Evolutionary conservation across 2,329 filamentous ascomycete genomes (phyloP).

Genomic region (Stagonosporopsis vannaccii): DNA sequence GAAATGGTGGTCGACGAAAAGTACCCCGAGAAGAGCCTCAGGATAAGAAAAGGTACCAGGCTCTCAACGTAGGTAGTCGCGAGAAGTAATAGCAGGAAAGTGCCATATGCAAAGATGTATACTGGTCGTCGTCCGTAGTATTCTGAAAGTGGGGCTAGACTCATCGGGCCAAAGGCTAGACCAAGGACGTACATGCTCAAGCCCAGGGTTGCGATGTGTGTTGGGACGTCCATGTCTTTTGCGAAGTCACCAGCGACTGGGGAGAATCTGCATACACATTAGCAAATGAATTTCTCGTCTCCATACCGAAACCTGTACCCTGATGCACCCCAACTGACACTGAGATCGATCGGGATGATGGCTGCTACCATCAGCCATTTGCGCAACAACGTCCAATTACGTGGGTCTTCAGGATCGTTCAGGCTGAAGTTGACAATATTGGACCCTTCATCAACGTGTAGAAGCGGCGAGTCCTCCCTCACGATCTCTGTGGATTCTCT

Average conservation of each 20-base stretch:
- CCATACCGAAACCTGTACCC: constrained; percentile 30
- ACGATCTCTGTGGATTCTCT: constrained; percentile 7
- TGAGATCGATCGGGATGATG: constrained; percentile 47
- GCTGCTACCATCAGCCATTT: constrained; percentile 49
- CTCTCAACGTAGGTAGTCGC: constrained; percentile 54
- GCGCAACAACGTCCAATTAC: constrained; percentile 43
- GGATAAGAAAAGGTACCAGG: constrained; percentile 52
- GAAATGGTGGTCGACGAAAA: constrained; percentile 52
- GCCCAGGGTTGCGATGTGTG: constrained; percentile 54
- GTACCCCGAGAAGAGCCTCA: constrained; percentile 56
- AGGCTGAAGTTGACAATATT: constrained; percentile 26
- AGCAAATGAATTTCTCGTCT: background rate
- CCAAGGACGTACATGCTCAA: constrained; percentile 58
- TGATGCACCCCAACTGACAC: constrained; percentile 55
- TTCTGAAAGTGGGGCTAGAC: constrained; percentile 44
- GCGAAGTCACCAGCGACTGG: constrained; percentile 54
- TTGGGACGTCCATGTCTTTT: constrained; percentile 51
- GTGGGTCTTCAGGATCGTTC: constrained; percentile 41
- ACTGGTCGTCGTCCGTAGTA: constrained; percentile 55
- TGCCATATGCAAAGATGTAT: constrained; percentile 53
- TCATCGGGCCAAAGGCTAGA: constrained; percentile 53
- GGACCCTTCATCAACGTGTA: constrained; percentile 8
- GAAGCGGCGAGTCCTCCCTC: constrained; percentile 14
- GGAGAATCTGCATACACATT: constrained; percentile 44
- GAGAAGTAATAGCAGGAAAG: constrained; percentile 54